Evolutionary conservation across 352 stramenopile species (phyloP).

Genomic region (Blastocystis sp.): DNA sequence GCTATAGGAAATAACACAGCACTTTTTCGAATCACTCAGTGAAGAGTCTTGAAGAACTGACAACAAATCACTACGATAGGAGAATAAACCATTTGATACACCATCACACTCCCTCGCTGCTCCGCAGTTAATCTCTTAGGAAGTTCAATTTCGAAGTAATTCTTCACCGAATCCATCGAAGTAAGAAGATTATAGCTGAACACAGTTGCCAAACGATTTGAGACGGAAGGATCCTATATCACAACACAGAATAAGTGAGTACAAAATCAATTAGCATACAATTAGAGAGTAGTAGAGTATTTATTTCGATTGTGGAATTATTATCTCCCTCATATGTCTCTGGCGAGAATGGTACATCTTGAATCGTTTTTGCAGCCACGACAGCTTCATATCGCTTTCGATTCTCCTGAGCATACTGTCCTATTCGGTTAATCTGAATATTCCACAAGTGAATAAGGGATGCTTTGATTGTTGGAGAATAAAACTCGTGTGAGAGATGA

Average conservation of each 20-base stretch:
- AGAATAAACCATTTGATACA: not conserved
- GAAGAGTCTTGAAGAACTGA: not conserved
- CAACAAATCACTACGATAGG: not conserved
- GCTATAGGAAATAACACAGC: not conserved
- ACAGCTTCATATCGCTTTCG: too few species aligned
- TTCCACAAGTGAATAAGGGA: not conserved
- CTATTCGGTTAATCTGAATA: not conserved
- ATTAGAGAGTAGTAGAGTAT: not conserved
- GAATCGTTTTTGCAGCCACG: not conserved
- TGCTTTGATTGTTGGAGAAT: not conserved
- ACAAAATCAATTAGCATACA: not conserved
- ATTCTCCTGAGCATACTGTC: not conserved
- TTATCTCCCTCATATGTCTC: conserved; percentile 38
- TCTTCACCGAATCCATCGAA: not conserved
- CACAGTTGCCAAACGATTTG: not conserved
- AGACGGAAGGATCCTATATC: not conserved
- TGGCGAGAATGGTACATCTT: not conserved
- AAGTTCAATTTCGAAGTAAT: not conserved
- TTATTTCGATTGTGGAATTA: not conserved
- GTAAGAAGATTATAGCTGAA: not conserved
- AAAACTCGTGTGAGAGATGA: not conserved
- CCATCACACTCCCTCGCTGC: not conserved
- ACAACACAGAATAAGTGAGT: not conserved
- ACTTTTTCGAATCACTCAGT: not conserved
- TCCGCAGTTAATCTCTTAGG: not conserved